Percentiles rank a stretch among this genome's conserved stretches.
Conservation (phyloP, 176 grass and related monocot species). For the Miscanthus lutarioriparius region DNA sequence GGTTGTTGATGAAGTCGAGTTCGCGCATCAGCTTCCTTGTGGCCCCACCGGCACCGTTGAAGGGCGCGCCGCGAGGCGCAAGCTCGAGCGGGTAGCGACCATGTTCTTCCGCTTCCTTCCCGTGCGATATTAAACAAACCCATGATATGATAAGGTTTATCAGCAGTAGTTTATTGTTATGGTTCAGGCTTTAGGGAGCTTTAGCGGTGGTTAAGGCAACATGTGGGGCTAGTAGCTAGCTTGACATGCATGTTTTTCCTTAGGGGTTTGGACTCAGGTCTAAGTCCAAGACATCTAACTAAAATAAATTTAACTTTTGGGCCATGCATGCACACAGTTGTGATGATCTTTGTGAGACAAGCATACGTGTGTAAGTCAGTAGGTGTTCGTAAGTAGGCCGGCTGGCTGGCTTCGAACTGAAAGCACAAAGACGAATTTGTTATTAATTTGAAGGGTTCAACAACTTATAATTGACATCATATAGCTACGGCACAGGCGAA, state of each 20-base stretch:
- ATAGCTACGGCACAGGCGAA: background rate
- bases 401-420: conserved; percentile 4
- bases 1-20: too few species aligned
- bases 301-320: background rate
- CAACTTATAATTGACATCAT: background rate
- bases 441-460: background rate
- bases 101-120: too few species aligned
- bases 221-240: conserved; percentile 30
- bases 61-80: too few species aligned
- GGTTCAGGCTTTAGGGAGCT: conserved; percentile 24
- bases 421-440: background rate
- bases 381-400: background rate
- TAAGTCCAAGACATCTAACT: conserved; percentile 8
- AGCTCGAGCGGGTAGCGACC: too few species aligned
- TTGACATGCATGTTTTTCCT: conserved; percentile 6
- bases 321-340: conserved; percentile 22
- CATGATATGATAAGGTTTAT: background rate
- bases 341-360: conserved; percentile 9
- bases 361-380: background rate
- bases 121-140: background rate
- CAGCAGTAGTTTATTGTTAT: background rate
- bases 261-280: background rate
- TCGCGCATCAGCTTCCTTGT: too few species aligned
- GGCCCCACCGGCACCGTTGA: too few species aligned
- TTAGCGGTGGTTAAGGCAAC: conserved; percentile 34